phyloP scores from a whole-genome alignment of 2,329 filamentous ascomycete genomes.

The Scedosporium apiospermum region DNA sequence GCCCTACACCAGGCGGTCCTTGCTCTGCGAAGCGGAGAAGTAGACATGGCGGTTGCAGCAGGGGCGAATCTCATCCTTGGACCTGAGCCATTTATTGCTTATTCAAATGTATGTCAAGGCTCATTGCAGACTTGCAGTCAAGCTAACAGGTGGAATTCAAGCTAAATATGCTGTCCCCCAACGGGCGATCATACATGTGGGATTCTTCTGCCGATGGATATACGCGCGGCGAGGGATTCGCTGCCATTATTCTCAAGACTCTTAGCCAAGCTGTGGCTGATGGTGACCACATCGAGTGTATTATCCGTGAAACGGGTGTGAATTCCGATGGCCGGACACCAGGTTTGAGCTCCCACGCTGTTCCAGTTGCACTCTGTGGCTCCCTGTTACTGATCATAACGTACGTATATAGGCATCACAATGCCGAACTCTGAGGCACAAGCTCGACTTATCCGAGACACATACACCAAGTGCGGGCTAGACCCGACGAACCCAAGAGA shows the following conservation, averaged over 20 bases:
- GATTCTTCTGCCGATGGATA: slow-evolving; percentile 29
- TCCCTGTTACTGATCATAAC: too few relatives aligned
- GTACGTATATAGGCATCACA: slow-evolving; percentile 21
- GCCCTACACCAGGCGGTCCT: slow-evolving; percentile 23
- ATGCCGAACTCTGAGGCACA: slow-evolving; percentile 24
- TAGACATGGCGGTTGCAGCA: slow-evolving; percentile 9
- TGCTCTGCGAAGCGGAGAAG: slow-evolving; percentile 19
- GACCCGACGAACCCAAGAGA: slow-evolving; percentile 19
- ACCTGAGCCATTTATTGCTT: slow-evolving; percentile 15
- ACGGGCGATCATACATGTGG: slow-evolving; percentile 22
- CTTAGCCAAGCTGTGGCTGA: slow-evolving; percentile 30
- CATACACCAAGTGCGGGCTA: slow-evolving; percentile 17
- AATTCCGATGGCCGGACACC: slow-evolving; percentile 28
- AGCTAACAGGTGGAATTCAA: too few relatives aligned
- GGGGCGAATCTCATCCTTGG: slow-evolving; percentile 13
- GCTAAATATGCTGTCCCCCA: slow-evolving; percentile 17
- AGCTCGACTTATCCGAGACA: slow-evolving; percentile 18
- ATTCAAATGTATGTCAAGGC: slow-evolving; percentile 7
- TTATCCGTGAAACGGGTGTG: slow-evolving; percentile 22
- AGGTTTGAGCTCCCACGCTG: too few relatives aligned
- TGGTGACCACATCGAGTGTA: slow-evolving; percentile 26
- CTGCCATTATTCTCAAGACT: slow-evolving; percentile 26
- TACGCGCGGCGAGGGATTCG: slow-evolving; percentile 32
- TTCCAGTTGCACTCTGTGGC: too few relatives aligned
- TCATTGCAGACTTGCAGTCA: too few relatives aligned